Evolutionary conservation across 192 early-diverging fungal species (phyloP), one percentile per base, ranked within the genome.

Genomic region (Coemansia sp.): DNA sequence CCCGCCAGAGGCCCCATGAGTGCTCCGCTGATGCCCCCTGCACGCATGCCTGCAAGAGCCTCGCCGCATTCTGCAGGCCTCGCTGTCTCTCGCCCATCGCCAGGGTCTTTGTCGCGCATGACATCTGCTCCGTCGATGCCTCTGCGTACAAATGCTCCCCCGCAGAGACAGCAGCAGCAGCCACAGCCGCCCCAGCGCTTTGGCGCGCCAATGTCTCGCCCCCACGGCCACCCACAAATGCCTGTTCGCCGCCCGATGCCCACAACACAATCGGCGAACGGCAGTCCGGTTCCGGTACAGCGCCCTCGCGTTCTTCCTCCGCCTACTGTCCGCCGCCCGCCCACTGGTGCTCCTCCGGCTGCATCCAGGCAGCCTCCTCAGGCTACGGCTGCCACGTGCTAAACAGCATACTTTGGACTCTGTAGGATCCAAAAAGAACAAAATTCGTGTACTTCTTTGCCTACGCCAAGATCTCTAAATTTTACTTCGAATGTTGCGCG

Each of bases 361-460:
- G 53, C 26, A 0, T 26, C 53, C 53, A 54, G 19, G 52, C 61
- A 63, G 39, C 61, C 29, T n/a, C 60, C 32, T 18, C 59, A 61
- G 22, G 45, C 59, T 14, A 20, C 61, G 10, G 38, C 61, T 8
- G 61, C 66, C 35, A 61, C 66, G 6, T 68, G 66, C 59, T 68
- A 51, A 59, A 22, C 35, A 37, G 41, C 41, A 13, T n/a, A 16
- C 10, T 45, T 45, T 45, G 41, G 41, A 45, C 16, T n/a, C 41
- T n/a, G 12, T 45, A n/a, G 12, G 41, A 45, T 45, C 14, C 41
- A 45, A 45, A 41, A 45, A 45, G 16, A 45, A 16, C 16, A 45
- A 13, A 13, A 45, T n/a, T n/a, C 41, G 27, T 65, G 63, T 65
- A 65, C 55, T 65, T 65, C 45, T 43, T 24, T 18, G 20, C 27